Conservation (phyloP, 768 basidiomycete genomes). For the Cantharellus anzutake region DNA sequence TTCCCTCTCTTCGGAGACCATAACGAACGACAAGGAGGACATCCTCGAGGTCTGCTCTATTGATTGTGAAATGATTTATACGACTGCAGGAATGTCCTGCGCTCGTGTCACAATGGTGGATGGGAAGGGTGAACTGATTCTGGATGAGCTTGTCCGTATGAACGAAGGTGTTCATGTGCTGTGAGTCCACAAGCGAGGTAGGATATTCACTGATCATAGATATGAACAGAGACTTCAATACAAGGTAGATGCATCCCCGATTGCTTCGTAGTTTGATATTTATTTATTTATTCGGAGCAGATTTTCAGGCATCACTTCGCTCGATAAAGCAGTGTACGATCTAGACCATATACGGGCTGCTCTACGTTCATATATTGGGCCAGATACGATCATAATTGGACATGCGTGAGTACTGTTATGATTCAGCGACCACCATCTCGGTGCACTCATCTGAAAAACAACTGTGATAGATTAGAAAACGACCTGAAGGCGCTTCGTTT, state of each 20-base stretch:
- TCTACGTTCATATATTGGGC: conserved; percentile 50
- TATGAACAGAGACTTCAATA: conserved; percentile 60
- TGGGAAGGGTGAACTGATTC: conserved; percentile 46
- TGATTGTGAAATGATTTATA: conserved; percentile 96
- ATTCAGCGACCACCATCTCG: background rate
- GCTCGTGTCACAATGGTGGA: conserved; percentile 85
- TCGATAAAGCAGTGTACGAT: conserved; percentile 39
- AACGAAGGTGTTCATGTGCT: conserved; percentile 62
- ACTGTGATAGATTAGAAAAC: conserved; percentile 65
- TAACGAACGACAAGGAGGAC: background rate
- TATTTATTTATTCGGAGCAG: conserved; percentile 2
- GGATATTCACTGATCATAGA: background rate
- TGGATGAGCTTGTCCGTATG: conserved; percentile 71
- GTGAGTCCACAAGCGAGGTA: conserved; percentile 23
- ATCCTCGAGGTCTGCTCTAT: conserved; percentile 43
- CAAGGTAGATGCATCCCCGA: conserved; percentile 28
- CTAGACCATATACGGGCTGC: conserved; percentile 46
- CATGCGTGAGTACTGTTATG: conserved; percentile 12
- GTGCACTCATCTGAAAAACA: background rate
- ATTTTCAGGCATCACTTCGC: conserved; percentile 62
- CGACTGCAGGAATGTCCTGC: conserved; percentile 79
- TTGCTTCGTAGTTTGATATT: background rate
- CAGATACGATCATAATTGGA: conserved; percentile 75
- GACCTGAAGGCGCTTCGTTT: conserved; percentile 82
- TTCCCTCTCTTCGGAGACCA: conserved; percentile 9